Percentiles rank a stretch among this genome's conserved stretches.
phyloP scores from a whole-genome alignment of 495 filamentous ascomycete species.

The Neurospora terricola region DNA sequence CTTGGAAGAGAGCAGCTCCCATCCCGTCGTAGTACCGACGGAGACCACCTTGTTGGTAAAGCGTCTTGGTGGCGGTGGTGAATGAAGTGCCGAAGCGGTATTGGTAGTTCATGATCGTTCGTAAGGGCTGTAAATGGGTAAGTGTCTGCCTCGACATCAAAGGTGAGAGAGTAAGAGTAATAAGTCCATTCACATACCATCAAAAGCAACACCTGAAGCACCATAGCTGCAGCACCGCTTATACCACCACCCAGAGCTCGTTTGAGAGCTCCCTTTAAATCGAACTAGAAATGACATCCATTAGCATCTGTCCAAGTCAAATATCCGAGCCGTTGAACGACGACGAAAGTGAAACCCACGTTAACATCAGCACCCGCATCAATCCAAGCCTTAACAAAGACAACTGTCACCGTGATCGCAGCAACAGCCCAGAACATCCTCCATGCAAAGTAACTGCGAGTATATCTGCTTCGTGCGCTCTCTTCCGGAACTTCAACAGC shows the following conservation, averaged over 20 bases:
- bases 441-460: conserved; percentile 5
- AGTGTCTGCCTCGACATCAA: background rate
- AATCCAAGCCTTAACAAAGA: conserved; percentile 26
- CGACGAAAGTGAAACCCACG: conserved; percentile 4
- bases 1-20: conserved; percentile 24
- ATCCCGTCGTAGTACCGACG: conserved; percentile 24
- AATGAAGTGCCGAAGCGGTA: conserved; percentile 24
- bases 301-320: background rate
- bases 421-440: conserved; percentile 14
- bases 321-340: background rate
- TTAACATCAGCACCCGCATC: conserved; percentile 21
- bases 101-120: conserved; percentile 31
- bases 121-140: conserved; percentile 13
- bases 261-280: conserved; percentile 17
- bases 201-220: conserved; percentile 25
- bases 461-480: background rate
- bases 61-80: conserved; percentile 10
- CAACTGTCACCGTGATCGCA: conserved; percentile 6
- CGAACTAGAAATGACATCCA: conserved; percentile 14
- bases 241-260: conserved; percentile 22
- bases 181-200: conserved; percentile 23
- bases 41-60: conserved; percentile 19
- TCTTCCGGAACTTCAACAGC: background rate
- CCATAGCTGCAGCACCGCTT: conserved; percentile 24
- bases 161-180: background rate